phyloP scores from a whole-genome alignment of 176 grass and related monocot species.

The Elaeis guineensis region DNA sequence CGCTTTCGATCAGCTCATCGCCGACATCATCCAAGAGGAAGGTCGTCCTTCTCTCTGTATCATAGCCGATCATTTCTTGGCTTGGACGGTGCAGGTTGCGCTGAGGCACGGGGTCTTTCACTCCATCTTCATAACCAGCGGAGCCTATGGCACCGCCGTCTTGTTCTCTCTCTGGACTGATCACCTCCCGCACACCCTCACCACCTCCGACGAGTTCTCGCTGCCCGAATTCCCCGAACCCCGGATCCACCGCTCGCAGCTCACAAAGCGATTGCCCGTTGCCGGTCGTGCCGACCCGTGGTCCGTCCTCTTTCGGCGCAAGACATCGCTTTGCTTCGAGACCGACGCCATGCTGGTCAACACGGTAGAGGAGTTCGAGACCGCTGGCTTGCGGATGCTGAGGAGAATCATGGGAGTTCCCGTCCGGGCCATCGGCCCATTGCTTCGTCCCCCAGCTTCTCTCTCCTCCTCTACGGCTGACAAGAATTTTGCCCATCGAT shows the following conservation, averaged over 20 bases:
- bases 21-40: too few relatives aligned
- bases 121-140: constrained; percentile 25
- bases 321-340: constrained; percentile 8
- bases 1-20: too few relatives aligned
- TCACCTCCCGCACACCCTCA: constrained; percentile 10
- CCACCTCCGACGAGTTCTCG: constrained; percentile 8
- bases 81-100: constrained; percentile 32
- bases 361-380: constrained; percentile 32
- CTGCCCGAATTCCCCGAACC: constrained; percentile 24
- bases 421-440: background rate
- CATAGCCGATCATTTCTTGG: constrained; percentile 33
- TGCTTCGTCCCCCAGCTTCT: too few relatives aligned
- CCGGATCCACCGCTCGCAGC: constrained; percentile 9
- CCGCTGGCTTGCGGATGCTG: constrained; percentile 16
- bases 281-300: background rate
- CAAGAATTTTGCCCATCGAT: constrained; percentile 1
- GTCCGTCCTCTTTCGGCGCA: background rate
- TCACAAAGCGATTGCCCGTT: background rate
- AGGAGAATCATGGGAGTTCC: constrained; percentile 22
- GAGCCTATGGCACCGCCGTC: constrained; percentile 26
- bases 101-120: constrained; percentile 23
- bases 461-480: background rate
- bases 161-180: constrained; percentile 13
- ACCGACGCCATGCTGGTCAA: constrained; percentile 14
- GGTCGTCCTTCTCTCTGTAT: constrained; percentile 1